These are phyloP conservation scores for Rhodomyrtus tomentosa DNA, from an alignment of 345 rosid species.

Conservation along the genomic window DNA sequence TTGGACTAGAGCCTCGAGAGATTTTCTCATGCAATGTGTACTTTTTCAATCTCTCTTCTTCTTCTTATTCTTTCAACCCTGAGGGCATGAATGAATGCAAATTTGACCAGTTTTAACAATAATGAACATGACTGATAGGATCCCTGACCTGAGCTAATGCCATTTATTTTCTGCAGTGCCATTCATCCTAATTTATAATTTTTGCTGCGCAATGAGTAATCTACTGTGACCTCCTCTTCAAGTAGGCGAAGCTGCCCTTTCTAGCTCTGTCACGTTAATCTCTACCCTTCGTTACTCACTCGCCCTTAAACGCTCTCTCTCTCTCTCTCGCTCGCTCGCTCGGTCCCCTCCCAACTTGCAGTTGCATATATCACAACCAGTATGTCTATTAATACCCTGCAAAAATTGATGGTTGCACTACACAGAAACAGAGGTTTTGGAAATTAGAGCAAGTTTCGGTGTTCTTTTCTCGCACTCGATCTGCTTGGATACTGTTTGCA, in stretches of 20 bases:
- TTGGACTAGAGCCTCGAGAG: background rate
- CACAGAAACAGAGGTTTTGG: background rate
- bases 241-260: background rate
- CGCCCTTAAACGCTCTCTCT: background rate
- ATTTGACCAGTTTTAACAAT: background rate
- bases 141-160: background rate
- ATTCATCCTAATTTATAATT: background rate
- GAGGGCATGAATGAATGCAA: background rate
- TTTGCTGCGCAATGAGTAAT: background rate
- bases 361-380: background rate
- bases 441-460: background rate
- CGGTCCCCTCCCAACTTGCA: background rate
- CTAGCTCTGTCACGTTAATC: background rate
- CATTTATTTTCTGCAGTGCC: background rate
- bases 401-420: background rate
- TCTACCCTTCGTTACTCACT: background rate
- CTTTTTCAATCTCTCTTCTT: background rate
- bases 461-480: background rate
- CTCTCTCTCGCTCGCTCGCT: background rate
- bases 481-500: background rate
- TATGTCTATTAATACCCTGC: background rate
- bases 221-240: background rate
- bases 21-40: background rate
- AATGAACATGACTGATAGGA: background rate
- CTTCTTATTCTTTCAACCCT: background rate